These are phyloP conservation scores for Letharia columbiana DNA, from an alignment of 495 filamentous ascomycete genomes.

Conservation along the genomic window DNA sequence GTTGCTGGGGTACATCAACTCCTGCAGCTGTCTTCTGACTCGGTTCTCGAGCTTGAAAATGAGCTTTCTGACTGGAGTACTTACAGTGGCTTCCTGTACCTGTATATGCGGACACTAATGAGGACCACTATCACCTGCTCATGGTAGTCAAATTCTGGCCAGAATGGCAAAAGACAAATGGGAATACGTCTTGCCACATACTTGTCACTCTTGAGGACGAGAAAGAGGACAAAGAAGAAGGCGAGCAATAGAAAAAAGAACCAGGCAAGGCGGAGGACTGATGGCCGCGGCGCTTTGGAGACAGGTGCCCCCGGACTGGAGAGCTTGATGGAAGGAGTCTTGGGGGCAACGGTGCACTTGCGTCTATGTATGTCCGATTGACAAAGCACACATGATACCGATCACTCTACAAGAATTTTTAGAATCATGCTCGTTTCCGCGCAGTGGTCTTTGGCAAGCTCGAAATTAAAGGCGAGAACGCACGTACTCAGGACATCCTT, in stretches of 20 bases:
- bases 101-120: neutral
- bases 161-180: slow-evolving; percentile 3
- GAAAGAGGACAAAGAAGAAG: neutral
- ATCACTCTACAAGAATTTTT: too few relatives aligned
- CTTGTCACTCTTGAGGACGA: slow-evolving; percentile 1
- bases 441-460: too few relatives aligned
- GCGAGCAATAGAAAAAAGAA: neutral
- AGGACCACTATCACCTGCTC: neutral
- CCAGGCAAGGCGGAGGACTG: neutral
- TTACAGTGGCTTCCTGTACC: neutral
- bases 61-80: neutral
- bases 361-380: too few relatives aligned
- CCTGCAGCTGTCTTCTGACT: neutral
- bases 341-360: neutral
- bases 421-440: too few relatives aligned
- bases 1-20: neutral
- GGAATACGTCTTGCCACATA: neutral
- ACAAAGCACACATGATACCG: too few relatives aligned
- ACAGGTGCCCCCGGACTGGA: neutral
- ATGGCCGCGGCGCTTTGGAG: neutral
- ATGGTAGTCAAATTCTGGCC: neutral
- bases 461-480: too few relatives aligned
- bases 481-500: too few relatives aligned
- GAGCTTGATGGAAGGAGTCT: neutral
- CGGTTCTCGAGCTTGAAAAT: neutral